These are phyloP conservation scores for Trypanosoma scelopori DNA, from an alignment of 208 protist species.

Conservation along the genomic window DNA sequence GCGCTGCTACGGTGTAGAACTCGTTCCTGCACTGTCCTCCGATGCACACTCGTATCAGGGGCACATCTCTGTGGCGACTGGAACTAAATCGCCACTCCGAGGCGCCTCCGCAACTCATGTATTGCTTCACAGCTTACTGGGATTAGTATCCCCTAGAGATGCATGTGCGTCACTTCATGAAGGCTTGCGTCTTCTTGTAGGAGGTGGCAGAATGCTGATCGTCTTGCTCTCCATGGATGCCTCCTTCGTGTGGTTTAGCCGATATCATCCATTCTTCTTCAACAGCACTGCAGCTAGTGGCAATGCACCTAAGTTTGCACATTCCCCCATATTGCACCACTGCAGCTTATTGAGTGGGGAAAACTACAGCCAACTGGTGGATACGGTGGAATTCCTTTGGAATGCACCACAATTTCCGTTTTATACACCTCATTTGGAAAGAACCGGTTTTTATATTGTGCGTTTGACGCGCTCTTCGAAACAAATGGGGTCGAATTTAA, in stretches of 20 bases:
- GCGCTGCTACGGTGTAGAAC: conserved; percentile 17
- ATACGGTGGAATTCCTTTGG: conserved; percentile 20
- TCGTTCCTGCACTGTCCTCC: not conserved
- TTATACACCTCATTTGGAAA: conserved; percentile 12
- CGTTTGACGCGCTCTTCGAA: conserved; percentile 17
- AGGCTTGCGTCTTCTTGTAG: conserved; percentile 11
- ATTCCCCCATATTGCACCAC: conserved; percentile 2
- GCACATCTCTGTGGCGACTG: conserved; percentile 10
- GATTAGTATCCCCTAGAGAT: not conserved
- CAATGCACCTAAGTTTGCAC: not conserved
- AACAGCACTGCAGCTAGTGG: not conserved
- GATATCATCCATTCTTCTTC: conserved; percentile 25
- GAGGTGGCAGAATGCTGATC: conserved; percentile 7
- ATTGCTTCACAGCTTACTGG: conserved; percentile 15
- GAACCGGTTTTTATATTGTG: conserved; percentile 15
- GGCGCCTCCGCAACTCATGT: conserved; percentile 19
- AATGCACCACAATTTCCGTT: conserved; percentile 10
- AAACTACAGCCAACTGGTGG: conserved; percentile 7
- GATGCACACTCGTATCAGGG: conserved; percentile 18
- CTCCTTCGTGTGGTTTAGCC: conserved; percentile 1
- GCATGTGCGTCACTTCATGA: conserved; percentile 18
- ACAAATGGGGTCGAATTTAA: not conserved
- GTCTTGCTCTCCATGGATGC: conserved; percentile 4
- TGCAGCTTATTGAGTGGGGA: conserved; percentile 9
- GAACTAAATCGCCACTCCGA: conserved; percentile 6